Evolutionary conservation across 371 early-diverging fungal species (phyloP), one percentile per base, ranked within the genome.

Genomic region (Massospora cicadina): DNA sequence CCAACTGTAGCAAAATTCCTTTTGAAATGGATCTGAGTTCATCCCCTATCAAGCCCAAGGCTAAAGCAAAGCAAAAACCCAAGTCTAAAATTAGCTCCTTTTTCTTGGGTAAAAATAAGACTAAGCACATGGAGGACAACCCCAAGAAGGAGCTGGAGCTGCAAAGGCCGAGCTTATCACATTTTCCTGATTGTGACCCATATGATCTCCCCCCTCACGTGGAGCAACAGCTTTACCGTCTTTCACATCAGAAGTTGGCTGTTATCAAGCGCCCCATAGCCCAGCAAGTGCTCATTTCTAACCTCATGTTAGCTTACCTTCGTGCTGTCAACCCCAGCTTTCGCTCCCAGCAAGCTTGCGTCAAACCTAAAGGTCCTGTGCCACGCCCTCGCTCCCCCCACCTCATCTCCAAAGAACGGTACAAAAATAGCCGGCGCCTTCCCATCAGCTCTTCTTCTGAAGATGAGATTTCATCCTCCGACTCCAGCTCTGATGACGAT

Each of bases 301-400:
- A 97, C 68, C 81, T 93, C 72, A 92, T 97, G 93, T 86, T 94
- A 72, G 92, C 90, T 85, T 94, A 93, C 70, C 76, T 96, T 7
- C 77, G 82, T 1, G 78, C 88, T 21, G 82, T 87, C 65, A 78
- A 77, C n/a, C 63, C 63, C 54, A 63, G 55, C 26, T 62, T 62
- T n/a, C 61, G 30, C 21, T 17, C 7, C 33, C 26, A 61, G 7
- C 61, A 30, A 21, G 10, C 5, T 30, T 10, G 28, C 21, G 26
- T 26, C 26, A 63, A 54, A 24, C 1, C 55, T 27, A 23, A 7
- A 33, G 12, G 24, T 2, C 7, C 27, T 53, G 29, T 43, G 10
- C 63, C 63, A 10, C 43, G 55, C 43, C 63, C 63, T 2, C 21
- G 55, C 21, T 63, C 63, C 21, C 63, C 63, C 21, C 63, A 63